These are phyloP conservation scores for Cardamine chenopodiifolia DNA, from an alignment of 345 rosid species.

Conservation along the genomic window DNA sequence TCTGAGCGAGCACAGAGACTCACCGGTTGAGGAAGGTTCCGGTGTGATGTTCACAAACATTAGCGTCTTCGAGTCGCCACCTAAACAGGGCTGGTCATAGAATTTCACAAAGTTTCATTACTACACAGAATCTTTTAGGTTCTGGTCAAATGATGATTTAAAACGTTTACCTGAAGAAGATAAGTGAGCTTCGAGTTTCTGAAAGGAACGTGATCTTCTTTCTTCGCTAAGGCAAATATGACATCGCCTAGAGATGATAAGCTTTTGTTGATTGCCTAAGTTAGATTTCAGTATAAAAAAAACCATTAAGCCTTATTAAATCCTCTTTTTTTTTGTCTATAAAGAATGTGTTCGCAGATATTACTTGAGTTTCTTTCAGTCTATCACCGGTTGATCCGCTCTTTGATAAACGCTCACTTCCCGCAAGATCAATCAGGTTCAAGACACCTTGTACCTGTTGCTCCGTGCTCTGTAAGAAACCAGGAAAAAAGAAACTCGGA, in stretches of 20 bases:
- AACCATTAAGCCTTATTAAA: slow-evolving; percentile 6
- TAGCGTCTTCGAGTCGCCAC: slow-evolving; percentile 93
- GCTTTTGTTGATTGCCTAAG: slow-evolving; percentile 91
- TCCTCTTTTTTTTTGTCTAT: not conserved
- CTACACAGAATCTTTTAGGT: slow-evolving; percentile 6
- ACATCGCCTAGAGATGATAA: slow-evolving; percentile 88
- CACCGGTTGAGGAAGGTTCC: slow-evolving; percentile 76
- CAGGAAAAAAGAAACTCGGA: not conserved
- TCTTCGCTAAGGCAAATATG: slow-evolving; percentile 89
- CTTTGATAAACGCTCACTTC: slow-evolving; percentile 95
- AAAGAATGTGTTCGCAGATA: slow-evolving; percentile 17
- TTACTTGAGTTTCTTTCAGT: slow-evolving; percentile 93
- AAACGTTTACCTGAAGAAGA: slow-evolving; percentile 81
- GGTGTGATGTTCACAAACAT: slow-evolving; percentile 97
- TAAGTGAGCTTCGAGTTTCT: slow-evolving; percentile 97
- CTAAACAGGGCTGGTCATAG: slow-evolving; percentile 81
- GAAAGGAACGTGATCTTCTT: slow-evolving; percentile 95
- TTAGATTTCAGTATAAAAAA: slow-evolving; percentile 2
- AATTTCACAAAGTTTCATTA: slow-evolving; percentile 24
- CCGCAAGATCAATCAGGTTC: slow-evolving; percentile 98
- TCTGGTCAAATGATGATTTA: not conserved
- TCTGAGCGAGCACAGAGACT: slow-evolving; percentile 91
- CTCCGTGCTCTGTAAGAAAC: slow-evolving; percentile 66
- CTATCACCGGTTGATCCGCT: slow-evolving; percentile 98
- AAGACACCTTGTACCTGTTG: slow-evolving; percentile 93